Evolutionary conservation across 805 yeast species (phyloP).

Genomic region (Lipomyces sp.): DNA sequence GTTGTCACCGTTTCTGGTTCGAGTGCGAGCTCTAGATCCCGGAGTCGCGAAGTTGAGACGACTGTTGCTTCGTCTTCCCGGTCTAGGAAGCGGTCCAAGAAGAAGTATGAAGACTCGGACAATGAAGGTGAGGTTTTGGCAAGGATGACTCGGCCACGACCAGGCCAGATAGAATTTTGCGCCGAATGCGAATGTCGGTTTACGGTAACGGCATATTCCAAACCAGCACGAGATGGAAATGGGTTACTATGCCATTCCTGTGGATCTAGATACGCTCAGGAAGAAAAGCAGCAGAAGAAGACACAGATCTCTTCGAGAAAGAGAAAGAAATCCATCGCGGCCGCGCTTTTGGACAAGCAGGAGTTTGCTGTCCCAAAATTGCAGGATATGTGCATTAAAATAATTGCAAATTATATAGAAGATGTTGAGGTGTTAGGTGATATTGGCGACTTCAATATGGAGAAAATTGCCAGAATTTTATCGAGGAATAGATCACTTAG

Average conservation of each 20-base stretch:
- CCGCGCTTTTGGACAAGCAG: conserved; percentile 76
- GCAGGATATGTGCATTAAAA: conserved; percentile 79
- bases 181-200: conserved; percentile 65
- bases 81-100: conserved; percentile 19
- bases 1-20: conserved; percentile 21
- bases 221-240: conserved; percentile 49
- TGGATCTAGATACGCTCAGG: conserved; percentile 54
- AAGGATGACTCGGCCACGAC: conserved; percentile 23
- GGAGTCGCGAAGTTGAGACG: conserved; percentile 12
- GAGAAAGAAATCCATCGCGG: conserved; percentile 77
- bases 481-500: conserved; percentile 81
- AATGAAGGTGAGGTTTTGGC: conserved; percentile 30
- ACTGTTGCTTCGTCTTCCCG: neutral
- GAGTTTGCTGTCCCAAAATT: conserved; percentile 67
- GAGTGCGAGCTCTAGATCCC: neutral
- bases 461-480: conserved; percentile 73
- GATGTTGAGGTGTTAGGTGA: conserved; percentile 85
- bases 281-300: conserved; percentile 51
- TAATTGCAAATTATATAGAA: conserved; percentile 67
- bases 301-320: conserved; percentile 68
- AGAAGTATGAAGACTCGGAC: conserved; percentile 28
- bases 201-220: conserved; percentile 68
- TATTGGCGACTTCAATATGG: conserved; percentile 73
- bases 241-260: conserved; percentile 66
- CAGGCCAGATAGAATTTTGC: conserved; percentile 57